phyloP scores from a whole-genome alignment of 1,284 basidiomycete genomes.

The Cryptococcus floricola region DNA sequence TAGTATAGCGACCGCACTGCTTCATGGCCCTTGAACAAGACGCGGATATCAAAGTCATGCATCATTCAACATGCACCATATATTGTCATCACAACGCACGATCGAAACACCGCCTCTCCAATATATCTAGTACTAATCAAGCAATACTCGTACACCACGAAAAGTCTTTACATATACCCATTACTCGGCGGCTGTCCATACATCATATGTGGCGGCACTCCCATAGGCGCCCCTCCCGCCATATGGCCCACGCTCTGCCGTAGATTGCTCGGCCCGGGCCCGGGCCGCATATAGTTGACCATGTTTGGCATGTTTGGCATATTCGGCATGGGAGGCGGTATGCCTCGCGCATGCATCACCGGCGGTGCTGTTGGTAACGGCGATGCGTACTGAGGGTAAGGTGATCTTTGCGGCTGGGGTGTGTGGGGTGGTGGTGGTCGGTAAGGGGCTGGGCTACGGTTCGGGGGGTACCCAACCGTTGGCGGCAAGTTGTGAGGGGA shows the following conservation, averaged over 20 bases:
- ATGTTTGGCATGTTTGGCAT: neutral
- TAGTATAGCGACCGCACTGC: too few relatives aligned
- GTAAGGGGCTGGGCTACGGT: neutral
- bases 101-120: neutral
- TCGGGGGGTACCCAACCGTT: neutral
- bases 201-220: neutral
- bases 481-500: neutral
- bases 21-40: too few relatives aligned
- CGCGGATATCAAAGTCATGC: neutral
- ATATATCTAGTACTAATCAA: neutral
- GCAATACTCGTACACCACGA: neutral
- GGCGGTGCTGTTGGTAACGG: neutral
- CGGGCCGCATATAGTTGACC: constrained; percentile 15
- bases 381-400: neutral
- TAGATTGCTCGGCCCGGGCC: constrained; percentile 25
- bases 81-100: neutral
- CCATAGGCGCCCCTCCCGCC: constrained; percentile 3
- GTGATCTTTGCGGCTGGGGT: constrained; percentile 1
- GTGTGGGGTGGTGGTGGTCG: neutral
- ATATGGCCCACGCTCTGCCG: constrained; percentile 28
- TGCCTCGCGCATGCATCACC: neutral
- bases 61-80: neutral
- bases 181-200: neutral
- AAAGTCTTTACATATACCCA: neutral
- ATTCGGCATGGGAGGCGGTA: neutral